phyloP scores from a whole-genome alignment of 768 basidiomycete genomes.

The Tremella yokohamensis region DNA sequence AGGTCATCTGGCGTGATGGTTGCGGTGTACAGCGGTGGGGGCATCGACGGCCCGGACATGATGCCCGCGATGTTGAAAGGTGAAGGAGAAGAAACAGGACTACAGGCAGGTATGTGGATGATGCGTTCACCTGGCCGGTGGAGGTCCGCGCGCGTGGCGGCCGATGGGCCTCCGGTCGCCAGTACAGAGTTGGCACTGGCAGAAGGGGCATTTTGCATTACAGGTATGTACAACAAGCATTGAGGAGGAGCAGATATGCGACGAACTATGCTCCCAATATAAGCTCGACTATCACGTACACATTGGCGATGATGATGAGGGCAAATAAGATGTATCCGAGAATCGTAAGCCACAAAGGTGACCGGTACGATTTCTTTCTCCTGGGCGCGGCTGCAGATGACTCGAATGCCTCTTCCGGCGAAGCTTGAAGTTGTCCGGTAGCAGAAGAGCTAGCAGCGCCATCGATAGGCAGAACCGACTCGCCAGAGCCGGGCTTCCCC shows the following conservation, averaged over 20 bases:
- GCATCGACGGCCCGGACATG: too few relatives aligned
- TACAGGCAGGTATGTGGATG: not conserved
- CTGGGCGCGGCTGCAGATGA: slow-evolving; percentile 7
- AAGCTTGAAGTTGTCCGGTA: not conserved
- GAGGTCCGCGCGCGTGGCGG: not conserved
- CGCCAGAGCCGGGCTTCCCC: not conserved
- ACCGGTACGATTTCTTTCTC: slow-evolving; percentile 49
- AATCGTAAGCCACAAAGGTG: slow-evolving; percentile 51
- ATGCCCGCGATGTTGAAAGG: too few relatives aligned
- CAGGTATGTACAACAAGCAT: slow-evolving; percentile 1
- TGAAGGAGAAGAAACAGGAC: too few relatives aligned
- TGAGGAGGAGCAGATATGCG: too few relatives aligned
- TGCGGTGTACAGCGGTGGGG: not conserved
- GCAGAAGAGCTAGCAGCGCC: not conserved
- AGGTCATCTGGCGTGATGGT: not conserved
- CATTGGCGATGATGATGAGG: slow-evolving; percentile 66
- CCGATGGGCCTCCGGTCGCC: not conserved
- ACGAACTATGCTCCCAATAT: slow-evolving; percentile 50
- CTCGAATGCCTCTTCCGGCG: not conserved
- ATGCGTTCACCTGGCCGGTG: not conserved
- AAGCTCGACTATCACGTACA: slow-evolving; percentile 69
- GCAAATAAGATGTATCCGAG: slow-evolving; percentile 64
- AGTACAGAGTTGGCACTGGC: slow-evolving; percentile 1
- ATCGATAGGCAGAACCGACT: not conserved
- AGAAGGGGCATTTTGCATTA: not conserved